These are phyloP conservation scores for Penicillium daleae DNA, from an alignment of 495 filamentous ascomycete genomes.

Conservation along the genomic window DNA sequence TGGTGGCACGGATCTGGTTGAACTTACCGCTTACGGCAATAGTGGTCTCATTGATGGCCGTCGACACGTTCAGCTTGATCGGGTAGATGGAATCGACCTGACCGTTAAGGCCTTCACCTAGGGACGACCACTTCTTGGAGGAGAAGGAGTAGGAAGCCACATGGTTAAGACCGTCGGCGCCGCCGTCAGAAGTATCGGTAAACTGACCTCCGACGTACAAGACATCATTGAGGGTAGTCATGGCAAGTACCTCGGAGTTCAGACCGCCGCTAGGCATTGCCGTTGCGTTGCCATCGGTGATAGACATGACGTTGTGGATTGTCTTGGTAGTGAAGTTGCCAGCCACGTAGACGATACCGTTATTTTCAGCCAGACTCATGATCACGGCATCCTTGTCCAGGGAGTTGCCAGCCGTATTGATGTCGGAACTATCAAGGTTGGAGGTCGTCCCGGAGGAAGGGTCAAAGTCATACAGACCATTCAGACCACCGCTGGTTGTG, in stretches of 20 bases:
- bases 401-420: slow-evolving; percentile 71
- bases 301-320: slow-evolving; percentile 74
- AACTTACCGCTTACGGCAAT: slow-evolving; percentile 85
- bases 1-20: slow-evolving; percentile 67
- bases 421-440: slow-evolving; percentile 69
- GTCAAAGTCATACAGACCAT: slow-evolving; percentile 90
- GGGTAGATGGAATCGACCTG: slow-evolving; percentile 72
- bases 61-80: slow-evolving; percentile 78
- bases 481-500: slow-evolving; percentile 64
- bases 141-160: slow-evolving; percentile 75
- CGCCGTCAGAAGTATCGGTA: slow-evolving; percentile 68
- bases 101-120: slow-evolving; percentile 89
- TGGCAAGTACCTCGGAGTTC: slow-evolving; percentile 74
- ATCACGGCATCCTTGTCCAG: slow-evolving; percentile 69
- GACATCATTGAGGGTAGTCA: slow-evolving; percentile 63
- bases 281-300: slow-evolving; percentile 65
- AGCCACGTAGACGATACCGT: slow-evolving; percentile 70
- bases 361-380: slow-evolving; percentile 60
- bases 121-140: slow-evolving; percentile 70
- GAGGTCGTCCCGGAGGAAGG: slow-evolving; percentile 61
- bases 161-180: slow-evolving; percentile 63
- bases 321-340: slow-evolving; percentile 78
- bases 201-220: slow-evolving; percentile 90
- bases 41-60: slow-evolving; percentile 67
- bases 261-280: slow-evolving; percentile 72